Conservation (phyloP, 1,139 yeast species). For the Candida tropicalis region DNA sequence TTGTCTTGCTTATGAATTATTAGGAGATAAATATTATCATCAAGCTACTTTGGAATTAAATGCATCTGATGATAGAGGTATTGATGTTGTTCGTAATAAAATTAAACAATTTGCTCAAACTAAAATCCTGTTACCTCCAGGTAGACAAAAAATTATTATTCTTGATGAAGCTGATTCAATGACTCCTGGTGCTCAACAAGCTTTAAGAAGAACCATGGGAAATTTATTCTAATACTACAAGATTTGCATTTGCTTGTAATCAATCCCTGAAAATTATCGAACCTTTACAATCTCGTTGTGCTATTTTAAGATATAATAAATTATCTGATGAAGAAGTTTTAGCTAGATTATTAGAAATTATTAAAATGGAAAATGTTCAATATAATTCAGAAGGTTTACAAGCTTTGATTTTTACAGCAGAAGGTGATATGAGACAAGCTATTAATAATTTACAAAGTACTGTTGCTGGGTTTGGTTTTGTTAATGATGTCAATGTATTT, state of each 20-base stretch:
- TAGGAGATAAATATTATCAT: slow-evolving; percentile 66
- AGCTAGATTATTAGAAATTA: slow-evolving; percentile 71
- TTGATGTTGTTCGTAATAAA: slow-evolving; percentile 50
- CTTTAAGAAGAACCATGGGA: slow-evolving; percentile 97
- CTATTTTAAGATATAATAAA: slow-evolving; percentile 82
- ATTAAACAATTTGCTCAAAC: slow-evolving; percentile 69
- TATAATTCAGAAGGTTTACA: slow-evolving; percentile 90
- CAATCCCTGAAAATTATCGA: slow-evolving; percentile 93
- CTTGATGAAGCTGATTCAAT: slow-evolving; percentile 97
- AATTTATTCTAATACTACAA: slow-evolving; percentile 86
- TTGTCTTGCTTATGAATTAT: slow-evolving; percentile 82
- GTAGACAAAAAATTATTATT: slow-evolving; percentile 75
- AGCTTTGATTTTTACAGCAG: slow-evolving; percentile 94
- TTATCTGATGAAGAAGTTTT: slow-evolving; percentile 84
- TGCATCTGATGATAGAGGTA: slow-evolving; percentile 54
- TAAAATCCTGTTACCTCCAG: slow-evolving; percentile 59
- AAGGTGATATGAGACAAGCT: slow-evolving; percentile 99
- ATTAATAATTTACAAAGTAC: slow-evolving; percentile 92
- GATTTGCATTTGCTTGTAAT: slow-evolving; percentile 98
- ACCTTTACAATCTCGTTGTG: slow-evolving; percentile 96
- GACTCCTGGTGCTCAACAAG: slow-evolving; percentile 99
- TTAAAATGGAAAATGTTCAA: slow-evolving; percentile 69
- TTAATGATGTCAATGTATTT: slow-evolving; percentile 88
- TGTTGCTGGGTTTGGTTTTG: slow-evolving; percentile 90
- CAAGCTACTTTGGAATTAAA: slow-evolving; percentile 86